Evolutionary conservation across 2,329 filamentous ascomycete genomes (phyloP), one percentile per base, ranked within the genome.

Genomic region (Colletotrichum musicola): DNA sequence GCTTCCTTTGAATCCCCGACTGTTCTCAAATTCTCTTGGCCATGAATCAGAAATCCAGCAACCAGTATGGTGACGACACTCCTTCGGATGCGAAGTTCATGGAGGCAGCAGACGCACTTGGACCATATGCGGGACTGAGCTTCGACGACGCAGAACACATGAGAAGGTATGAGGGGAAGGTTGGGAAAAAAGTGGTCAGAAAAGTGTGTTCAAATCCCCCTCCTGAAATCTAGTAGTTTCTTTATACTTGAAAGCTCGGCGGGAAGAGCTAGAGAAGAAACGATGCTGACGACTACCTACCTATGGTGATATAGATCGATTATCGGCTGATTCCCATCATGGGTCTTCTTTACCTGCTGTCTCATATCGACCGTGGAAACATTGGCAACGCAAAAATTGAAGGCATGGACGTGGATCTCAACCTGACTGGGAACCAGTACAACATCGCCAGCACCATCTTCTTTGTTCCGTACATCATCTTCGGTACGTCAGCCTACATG

Each of bases 401-500:
- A 9, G 64, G 59, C 35, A 70, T 71, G 64, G 55, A 62, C 2
- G 22, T 35, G 18, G 30, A 56, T 18, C 64, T 66, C 6, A 18
- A 38, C 6, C 22, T 69, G 6, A 47, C 16, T 6, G 55, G 62
- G 16, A 65, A 55, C 30, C 62, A 65, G 27, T 69, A 60, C 49
- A 69, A 69, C 20, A 44, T 69, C 5, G 55, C 50, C 2, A 55
- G 47, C 47, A 60, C 62, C 18, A 57, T 71, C 51, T 66, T 69
- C 30, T 64, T 70, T 42, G 47, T 69, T n/a, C 61, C 55, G 71
- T 92, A 92, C 80, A 91, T 92, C 78, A 83, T 92, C 44, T 90
- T 73, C 40, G 42, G 56, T 69, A 20, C 7, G n/a, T 25, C 22
- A 25, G 22, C 22, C 22, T 25, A 25, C 22, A 4, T 25, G 22